A percentile compares a stretch with the other conserved stretches of the same genome.
These are phyloP conservation scores for Musa troglodytarum DNA, from an alignment of 176 grass and related monocot species.

Conservation along the genomic window DNA sequence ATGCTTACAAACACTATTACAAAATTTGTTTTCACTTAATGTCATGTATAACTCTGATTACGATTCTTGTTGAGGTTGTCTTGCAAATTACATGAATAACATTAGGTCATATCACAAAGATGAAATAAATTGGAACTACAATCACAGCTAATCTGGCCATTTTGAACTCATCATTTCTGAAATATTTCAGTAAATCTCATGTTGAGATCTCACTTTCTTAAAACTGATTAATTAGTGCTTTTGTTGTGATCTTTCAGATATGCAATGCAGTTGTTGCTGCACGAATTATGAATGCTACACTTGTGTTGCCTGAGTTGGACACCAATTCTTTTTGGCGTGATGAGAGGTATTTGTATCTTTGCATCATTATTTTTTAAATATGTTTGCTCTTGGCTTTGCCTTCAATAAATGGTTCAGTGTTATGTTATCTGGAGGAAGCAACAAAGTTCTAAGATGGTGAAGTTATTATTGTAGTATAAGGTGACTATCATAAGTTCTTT, in stretches of 20 bases:
- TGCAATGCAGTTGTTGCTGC: constrained; percentile 99
- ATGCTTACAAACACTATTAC: neutral
- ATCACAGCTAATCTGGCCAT: neutral
- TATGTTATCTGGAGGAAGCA: neutral
- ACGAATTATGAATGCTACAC: constrained; percentile 92
- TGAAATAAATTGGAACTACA: neutral
- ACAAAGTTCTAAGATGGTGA: neutral
- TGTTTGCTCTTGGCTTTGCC: constrained; percentile 9
- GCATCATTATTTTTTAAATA: constrained; percentile 6
- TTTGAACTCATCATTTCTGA: constrained; percentile 1
- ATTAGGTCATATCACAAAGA: neutral
- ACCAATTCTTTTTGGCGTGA: constrained; percentile 97
- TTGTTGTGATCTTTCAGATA: constrained; percentile 49
- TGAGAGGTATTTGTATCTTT: constrained; percentile 53
- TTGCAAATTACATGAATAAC: neutral
- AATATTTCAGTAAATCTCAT: neutral
- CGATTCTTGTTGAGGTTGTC: neutral
- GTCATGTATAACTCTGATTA: no score
- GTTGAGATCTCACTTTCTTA: neutral
- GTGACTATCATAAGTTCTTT: neutral
- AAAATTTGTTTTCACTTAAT: neutral
- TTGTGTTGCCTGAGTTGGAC: constrained; percentile 89
- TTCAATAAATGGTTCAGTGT: neutral
- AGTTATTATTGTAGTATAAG: neutral
- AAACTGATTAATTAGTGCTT: neutral